Evolutionary conservation across 108 stramenopile species (phyloP).

Genomic region (Fragilaria crotonensis): DNA sequence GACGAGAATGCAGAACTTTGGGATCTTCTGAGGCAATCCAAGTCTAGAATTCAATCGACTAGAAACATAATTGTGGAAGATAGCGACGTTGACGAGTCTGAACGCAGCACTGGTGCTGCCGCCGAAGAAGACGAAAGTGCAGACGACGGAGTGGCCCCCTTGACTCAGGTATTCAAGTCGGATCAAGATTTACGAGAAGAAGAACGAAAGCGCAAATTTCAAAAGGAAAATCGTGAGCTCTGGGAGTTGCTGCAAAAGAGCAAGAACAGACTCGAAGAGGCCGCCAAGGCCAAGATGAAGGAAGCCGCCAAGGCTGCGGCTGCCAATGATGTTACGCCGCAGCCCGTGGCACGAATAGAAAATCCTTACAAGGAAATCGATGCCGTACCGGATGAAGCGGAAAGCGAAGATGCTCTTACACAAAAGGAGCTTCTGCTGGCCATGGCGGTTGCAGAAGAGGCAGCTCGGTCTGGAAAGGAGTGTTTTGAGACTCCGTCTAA

Average conservation of each 20-base stretch:
- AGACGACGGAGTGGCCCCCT: not conserved
- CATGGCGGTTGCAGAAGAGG: constrained; percentile 6
- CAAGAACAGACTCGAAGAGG: not conserved
- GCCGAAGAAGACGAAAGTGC: not conserved
- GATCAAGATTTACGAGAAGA: not conserved
- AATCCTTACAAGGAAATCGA: constrained; percentile 2
- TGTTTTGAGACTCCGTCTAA: not conserved
- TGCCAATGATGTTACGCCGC: not conserved
- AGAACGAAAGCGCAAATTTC: not conserved
- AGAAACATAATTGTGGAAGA: not conserved
- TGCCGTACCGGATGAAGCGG: not conserved
- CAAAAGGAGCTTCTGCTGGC: constrained; percentile 3
- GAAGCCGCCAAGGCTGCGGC: not conserved
- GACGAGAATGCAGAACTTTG: constrained; percentile 3
- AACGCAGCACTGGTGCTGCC: not conserved
- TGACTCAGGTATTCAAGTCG: not conserved
- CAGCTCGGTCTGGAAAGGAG: not conserved
- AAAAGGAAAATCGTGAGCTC: not conserved
- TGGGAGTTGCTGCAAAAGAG: not conserved
- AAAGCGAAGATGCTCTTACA: not conserved
- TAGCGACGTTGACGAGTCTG: not conserved
- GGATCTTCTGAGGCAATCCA: constrained; percentile 1
- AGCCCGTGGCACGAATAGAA: not conserved
- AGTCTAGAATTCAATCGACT: not conserved
- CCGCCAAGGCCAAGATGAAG: not conserved